Base-by-base conservation (phyloP, 306 rosid genomes). In the Glycyrrhiza uralensis region DNA sequence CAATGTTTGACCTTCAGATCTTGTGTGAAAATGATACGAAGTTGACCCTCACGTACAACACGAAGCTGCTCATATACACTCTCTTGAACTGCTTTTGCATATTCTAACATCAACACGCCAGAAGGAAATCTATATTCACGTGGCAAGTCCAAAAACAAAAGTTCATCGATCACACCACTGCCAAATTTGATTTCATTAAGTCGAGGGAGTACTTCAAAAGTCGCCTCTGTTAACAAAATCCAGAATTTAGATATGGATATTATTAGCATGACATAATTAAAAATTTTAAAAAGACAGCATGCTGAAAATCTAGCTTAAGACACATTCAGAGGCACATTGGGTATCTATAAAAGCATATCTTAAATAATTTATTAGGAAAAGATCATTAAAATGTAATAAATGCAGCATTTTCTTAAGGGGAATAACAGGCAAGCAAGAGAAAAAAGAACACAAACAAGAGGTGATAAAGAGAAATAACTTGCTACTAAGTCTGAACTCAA, bases 41-140 rank as follows among this genome's bases (percentile, higher is more conserved):
- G 98, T 69, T 84, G 96, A 55, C 98, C 98, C 81, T 90, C 98
- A 14, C 96, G 98, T 75, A 90, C 91, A 80, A 92, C 96, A 35
- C 98, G 98, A 72, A 90, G 96, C 63, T 90, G 96, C 87, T 92
- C 98, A 24, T 92, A 88, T 17, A 92, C 90, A 44, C 98, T 88
- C 79, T 88, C 98, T 84, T 92, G 96, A 63, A 92, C 92, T n/a
- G 91, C 96, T 79, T 92, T 92, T 22, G 82, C 87, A 81, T 88
- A 90, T 67, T 92, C 98, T 84, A 92, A 57, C 91, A 86, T 82
- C 96, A 92, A 79, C 8, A 80, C 22, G 46, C 96, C 96, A 54
- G 95, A 85, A 22, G 87, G 32, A 81, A 80, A 88, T 79, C 95
- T 86, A 32, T 10, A 13, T 90, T 92, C 98, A 13, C 86, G 88